Percentiles rank a stretch among this genome's conserved stretches.
phyloP scores from a whole-genome alignment of 2,329 filamentous ascomycete species.

The Microsporum ferrugineum region DNA sequence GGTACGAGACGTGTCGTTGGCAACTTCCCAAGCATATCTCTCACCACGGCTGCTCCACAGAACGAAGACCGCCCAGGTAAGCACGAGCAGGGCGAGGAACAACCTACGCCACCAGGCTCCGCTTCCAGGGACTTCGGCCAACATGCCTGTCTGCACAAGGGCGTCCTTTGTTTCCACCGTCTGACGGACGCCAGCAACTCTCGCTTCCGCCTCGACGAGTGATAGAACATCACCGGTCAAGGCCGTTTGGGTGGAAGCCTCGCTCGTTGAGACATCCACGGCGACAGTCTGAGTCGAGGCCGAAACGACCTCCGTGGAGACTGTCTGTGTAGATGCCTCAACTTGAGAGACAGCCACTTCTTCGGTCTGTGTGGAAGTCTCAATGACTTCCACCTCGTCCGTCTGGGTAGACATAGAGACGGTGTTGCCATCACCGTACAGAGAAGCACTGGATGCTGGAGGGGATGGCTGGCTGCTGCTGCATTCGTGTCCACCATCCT shows the following conservation, averaged over 20 bases:
- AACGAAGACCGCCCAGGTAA: constrained; percentile 10
- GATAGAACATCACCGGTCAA: constrained; percentile 5
- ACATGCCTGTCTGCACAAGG: constrained; percentile 10
- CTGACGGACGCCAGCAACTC: constrained; percentile 1
- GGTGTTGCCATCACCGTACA: constrained; percentile 3
- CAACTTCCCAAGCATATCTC: constrained; percentile 10
- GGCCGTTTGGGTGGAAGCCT: constrained; percentile 3
- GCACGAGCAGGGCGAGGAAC: constrained; percentile 10
- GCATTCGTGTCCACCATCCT: neutral
- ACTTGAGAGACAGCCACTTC: neutral
- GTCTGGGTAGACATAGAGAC: constrained; percentile 4
- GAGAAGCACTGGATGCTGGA: constrained; percentile 2
- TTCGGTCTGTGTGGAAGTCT: constrained; percentile 9
- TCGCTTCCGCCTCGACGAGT: constrained; percentile 5
- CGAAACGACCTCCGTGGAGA: constrained; percentile 1
- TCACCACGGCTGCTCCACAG: constrained; percentile 4
- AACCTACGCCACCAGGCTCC: constrained; percentile 3
- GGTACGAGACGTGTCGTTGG: constrained; percentile 11
- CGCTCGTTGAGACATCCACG: neutral
- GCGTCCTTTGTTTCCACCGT: constrained; percentile 8
- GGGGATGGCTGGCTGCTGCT: neutral
- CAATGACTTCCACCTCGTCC: constrained; percentile 5
- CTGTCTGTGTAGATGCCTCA: constrained; percentile 3
- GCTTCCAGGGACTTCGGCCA: constrained; percentile 4
- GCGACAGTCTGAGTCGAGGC: constrained; percentile 8